Evolutionary conservation across 2,329 filamentous ascomycete species (phyloP).

Genomic region (Beauveria varroae): DNA sequence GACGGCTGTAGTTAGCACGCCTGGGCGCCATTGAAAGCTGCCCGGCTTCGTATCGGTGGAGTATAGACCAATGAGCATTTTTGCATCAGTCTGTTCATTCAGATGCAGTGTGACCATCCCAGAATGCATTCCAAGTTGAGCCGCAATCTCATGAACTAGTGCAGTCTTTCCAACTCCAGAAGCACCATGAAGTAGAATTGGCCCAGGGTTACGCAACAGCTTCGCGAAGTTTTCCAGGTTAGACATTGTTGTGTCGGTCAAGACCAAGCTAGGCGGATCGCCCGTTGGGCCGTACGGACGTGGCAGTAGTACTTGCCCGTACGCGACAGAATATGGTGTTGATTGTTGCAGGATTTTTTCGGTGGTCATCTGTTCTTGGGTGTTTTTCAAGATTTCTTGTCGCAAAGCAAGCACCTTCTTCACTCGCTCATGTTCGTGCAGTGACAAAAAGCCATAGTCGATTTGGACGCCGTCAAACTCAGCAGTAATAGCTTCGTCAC

Average conservation of each 20-base stretch:
- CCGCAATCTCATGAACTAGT: slow-evolving; percentile 73
- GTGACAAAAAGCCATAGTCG: slow-evolving; percentile 67
- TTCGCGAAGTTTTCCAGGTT: slow-evolving; percentile 67
- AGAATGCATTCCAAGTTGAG: slow-evolving; percentile 67
- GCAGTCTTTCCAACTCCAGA: slow-evolving; percentile 89
- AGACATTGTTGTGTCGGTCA: slow-evolving; percentile 61
- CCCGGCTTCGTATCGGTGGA: slow-evolving; percentile 81
- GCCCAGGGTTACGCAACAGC: slow-evolving; percentile 58
- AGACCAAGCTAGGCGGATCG: slow-evolving; percentile 48
- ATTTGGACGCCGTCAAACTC: slow-evolving; percentile 67
- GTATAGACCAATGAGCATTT: slow-evolving; percentile 91
- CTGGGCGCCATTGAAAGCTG: slow-evolving; percentile 85
- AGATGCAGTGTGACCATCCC: slow-evolving; percentile 90
- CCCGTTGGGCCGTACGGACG: slow-evolving; percentile 44
- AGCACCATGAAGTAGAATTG: slow-evolving; percentile 73
- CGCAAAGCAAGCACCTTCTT: slow-evolving; percentile 37
- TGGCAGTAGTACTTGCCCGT: slow-evolving; percentile 62
- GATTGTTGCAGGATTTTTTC: slow-evolving; percentile 32
- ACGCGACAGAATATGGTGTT: slow-evolving; percentile 54
- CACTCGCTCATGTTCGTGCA: slow-evolving; percentile 50
- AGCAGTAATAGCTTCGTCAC: slow-evolving; percentile 53
- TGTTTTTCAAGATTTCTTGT: slow-evolving; percentile 25
- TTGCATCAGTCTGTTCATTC: slow-evolving; percentile 97
- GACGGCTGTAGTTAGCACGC: slow-evolving; percentile 88
- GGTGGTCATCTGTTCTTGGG: background rate